phyloP scores from a whole-genome alignment of 108 stramenopile genomes.

The Skeletonema tropicum region DNA sequence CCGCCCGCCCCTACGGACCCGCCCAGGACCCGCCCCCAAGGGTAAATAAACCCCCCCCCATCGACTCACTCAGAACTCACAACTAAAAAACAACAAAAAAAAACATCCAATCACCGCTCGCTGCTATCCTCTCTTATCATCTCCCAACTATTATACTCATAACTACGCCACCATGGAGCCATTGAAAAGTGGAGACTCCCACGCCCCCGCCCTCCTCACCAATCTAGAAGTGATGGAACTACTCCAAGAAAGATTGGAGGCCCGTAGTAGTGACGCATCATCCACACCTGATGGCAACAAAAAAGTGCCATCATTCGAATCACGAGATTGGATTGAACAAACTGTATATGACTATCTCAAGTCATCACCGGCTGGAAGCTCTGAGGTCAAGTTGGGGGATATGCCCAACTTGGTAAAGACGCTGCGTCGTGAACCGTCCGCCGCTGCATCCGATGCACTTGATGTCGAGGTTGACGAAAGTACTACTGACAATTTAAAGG shows the following conservation, averaged over 20 bases:
- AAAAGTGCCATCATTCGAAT: constrained; percentile 38
- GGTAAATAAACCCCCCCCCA: too few relatives aligned
- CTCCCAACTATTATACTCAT: not conserved
- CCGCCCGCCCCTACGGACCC: too few relatives aligned
- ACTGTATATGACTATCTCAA: constrained; percentile 68
- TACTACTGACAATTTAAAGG: constrained; percentile 9
- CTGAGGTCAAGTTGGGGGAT: constrained; percentile 27
- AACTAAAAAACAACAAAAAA: too few relatives aligned
- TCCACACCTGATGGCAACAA: constrained; percentile 4
- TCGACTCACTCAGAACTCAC: too few relatives aligned
- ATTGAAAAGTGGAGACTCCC: constrained; percentile 51
- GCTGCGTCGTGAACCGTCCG: constrained; percentile 16
- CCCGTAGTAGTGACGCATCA: constrained; percentile 21
- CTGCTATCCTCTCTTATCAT: too few relatives aligned
- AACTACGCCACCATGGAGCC: constrained; percentile 38
- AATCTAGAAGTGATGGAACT: constrained; percentile 68
- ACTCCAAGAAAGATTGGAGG: constrained; percentile 40
- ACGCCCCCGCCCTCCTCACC: constrained; percentile 62
- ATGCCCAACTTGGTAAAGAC: constrained; percentile 44
- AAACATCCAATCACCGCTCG: too few relatives aligned
- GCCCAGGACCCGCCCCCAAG: too few relatives aligned
- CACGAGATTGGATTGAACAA: constrained; percentile 83
- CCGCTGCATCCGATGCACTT: not conserved
- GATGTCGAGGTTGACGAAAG: constrained; percentile 6
- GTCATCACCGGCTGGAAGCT: constrained; percentile 62